Evolutionary conservation across 805 yeast genomes (phyloP).

Genomic region (Candida silvicultrix): DNA sequence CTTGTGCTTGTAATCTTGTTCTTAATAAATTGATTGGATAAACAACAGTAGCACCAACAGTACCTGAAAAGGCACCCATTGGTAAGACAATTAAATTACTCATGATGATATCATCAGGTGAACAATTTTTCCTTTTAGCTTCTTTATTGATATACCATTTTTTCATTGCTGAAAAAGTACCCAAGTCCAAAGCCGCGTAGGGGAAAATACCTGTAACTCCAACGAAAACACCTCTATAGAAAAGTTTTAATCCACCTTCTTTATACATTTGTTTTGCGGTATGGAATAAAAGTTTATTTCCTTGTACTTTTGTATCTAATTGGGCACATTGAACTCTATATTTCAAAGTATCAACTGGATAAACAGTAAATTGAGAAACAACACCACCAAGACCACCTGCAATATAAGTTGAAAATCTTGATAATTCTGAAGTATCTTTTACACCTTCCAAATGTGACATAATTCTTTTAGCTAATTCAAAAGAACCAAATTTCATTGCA

Average conservation of each 20-base stretch:
- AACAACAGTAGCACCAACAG: conserved; percentile 92
- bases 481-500: conserved; percentile 95
- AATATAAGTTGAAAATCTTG: conserved; percentile 72
- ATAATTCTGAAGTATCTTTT: conserved; percentile 59
- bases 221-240: conserved; percentile 82
- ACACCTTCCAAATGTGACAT: conserved; percentile 74
- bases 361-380: conserved; percentile 83
- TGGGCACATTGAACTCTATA: conserved; percentile 92
- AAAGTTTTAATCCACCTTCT: conserved; percentile 73
- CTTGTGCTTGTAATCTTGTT: conserved; percentile 96
- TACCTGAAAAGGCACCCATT: conserved; percentile 93
- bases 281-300: conserved; percentile 50
- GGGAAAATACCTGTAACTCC: conserved; percentile 98
- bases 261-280: conserved; percentile 75
- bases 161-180: conserved; percentile 85
- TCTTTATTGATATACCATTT: conserved; percentile 63
- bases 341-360: conserved; percentile 92
- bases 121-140: conserved; percentile 44
- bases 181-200: conserved; percentile 92
- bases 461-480: conserved; percentile 77
- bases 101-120: conserved; percentile 61
- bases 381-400: conserved; percentile 98
- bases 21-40: conserved; percentile 89
- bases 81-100: conserved; percentile 78
- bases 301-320: conserved; percentile 53